These are phyloP conservation scores for Hura crepitans DNA, from an alignment of 441 rosid species.

Conservation along the genomic window DNA sequence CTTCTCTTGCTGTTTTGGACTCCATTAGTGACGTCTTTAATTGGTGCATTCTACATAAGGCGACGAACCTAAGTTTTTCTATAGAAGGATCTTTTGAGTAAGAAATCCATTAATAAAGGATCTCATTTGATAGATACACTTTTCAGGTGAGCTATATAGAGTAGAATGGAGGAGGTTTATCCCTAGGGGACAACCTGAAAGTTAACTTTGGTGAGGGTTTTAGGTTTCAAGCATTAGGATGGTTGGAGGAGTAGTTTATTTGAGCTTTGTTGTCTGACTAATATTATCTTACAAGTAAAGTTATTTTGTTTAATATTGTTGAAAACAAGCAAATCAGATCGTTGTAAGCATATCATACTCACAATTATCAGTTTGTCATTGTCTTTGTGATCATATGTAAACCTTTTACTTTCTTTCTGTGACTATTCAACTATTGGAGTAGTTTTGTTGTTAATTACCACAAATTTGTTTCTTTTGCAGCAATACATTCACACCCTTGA, in stretches of 20 bases:
- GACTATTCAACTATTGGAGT: background rate
- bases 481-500: conserved; percentile 81
- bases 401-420: background rate
- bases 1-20: background rate
- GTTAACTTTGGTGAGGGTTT: background rate
- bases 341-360: background rate
- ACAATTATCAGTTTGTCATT: background rate
- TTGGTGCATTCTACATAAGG: background rate
- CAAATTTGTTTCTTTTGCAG: conserved; percentile 38
- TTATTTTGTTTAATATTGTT: background rate
- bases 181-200: background rate
- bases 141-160: background rate
- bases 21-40: background rate
- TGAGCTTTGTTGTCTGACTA: background rate
- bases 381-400: background rate
- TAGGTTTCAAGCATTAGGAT: background rate
- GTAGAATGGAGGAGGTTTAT: background rate
- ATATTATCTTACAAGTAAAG: background rate
- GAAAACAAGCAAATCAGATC: background rate
- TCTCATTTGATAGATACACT: background rate
- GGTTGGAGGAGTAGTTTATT: background rate
- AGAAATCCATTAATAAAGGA: background rate
- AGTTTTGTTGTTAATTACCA: background rate
- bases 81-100: background rate
- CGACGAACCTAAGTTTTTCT: background rate